Conservation (phyloP, 306 rosid genomes). For the Astragalus membranaceus region DNA sequence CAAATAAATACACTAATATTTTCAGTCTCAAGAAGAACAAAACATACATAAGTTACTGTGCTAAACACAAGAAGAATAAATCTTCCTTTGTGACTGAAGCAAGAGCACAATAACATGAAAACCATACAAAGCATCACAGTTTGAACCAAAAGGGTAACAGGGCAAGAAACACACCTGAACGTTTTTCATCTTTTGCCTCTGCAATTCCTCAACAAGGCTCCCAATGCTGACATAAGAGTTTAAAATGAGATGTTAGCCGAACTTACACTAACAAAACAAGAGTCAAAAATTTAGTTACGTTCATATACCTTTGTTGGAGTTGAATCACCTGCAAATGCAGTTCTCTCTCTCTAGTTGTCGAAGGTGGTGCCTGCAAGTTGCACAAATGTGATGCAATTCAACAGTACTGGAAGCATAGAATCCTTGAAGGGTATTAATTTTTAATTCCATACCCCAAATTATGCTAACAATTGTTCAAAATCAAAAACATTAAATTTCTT, state of each 20-base stretch:
- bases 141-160: not conserved
- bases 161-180: constrained; percentile 47
- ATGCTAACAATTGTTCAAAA: not conserved
- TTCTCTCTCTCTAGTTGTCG: constrained; percentile 60
- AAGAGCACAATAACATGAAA: not conserved
- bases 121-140: not conserved
- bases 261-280: not conserved
- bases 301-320: constrained; percentile 71
- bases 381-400: constrained; percentile 15
- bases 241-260: constrained; percentile 15
- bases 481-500: not conserved
- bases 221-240: constrained; percentile 50
- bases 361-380: constrained; percentile 45
- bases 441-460: not conserved
- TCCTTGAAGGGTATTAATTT: not conserved
- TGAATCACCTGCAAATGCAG: constrained; percentile 54
- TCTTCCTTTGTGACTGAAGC: not conserved
- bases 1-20: too few relatives aligned
- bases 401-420: constrained; percentile 4
- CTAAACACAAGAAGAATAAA: too few relatives aligned
- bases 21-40: too few relatives aligned
- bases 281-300: constrained; percentile 16
- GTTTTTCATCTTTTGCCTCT: constrained; percentile 77
- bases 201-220: constrained; percentile 65
- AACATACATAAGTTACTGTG: too few relatives aligned